phyloP scores from a whole-genome alignment of 2,329 filamentous ascomycete species.

The Aureobasidium sp. region DNA sequence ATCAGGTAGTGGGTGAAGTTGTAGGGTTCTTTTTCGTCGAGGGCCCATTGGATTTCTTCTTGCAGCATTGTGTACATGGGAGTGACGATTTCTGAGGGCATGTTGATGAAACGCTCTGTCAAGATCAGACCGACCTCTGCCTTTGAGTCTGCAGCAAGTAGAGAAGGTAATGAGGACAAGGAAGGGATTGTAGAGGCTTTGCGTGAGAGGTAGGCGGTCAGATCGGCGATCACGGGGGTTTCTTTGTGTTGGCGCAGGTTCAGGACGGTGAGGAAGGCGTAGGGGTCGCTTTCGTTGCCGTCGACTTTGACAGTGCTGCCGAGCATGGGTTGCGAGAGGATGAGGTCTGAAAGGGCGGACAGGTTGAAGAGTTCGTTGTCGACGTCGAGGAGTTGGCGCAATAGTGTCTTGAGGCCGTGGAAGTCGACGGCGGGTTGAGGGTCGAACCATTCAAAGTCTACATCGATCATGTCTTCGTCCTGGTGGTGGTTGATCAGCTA shows the following conservation, averaged over 20 bases:
- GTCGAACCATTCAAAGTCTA: constrained; percentile 99
- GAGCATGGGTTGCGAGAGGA: constrained; percentile 77
- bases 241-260: constrained; percentile 71
- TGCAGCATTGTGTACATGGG: constrained; percentile 92
- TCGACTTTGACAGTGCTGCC: constrained; percentile 98
- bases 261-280: constrained; percentile 81
- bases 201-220: constrained; percentile 61
- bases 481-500: constrained; percentile 29
- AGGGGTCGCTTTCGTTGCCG: constrained; percentile 84
- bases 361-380: constrained; percentile 82
- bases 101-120: constrained; percentile 92
- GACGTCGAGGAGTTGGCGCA: constrained; percentile 86
- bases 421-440: constrained; percentile 85
- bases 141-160: constrained; percentile 28
- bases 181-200: constrained; percentile 45
- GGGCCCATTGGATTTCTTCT: constrained; percentile 81
- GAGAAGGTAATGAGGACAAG: constrained; percentile 38
- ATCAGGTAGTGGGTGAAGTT: constrained; percentile 89
- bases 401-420: constrained; percentile 81
- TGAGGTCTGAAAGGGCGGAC: constrained; percentile 75
- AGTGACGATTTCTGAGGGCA: constrained; percentile 85
- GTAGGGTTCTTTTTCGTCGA: constrained; percentile 88
- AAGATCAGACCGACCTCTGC: constrained; percentile 72
- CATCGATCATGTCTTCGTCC: constrained; percentile 87
- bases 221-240: constrained; percentile 60